phyloP scores from a whole-genome alignment of 768 basidiomycete genomes.

The Agaricus sinodeliciosus region DNA sequence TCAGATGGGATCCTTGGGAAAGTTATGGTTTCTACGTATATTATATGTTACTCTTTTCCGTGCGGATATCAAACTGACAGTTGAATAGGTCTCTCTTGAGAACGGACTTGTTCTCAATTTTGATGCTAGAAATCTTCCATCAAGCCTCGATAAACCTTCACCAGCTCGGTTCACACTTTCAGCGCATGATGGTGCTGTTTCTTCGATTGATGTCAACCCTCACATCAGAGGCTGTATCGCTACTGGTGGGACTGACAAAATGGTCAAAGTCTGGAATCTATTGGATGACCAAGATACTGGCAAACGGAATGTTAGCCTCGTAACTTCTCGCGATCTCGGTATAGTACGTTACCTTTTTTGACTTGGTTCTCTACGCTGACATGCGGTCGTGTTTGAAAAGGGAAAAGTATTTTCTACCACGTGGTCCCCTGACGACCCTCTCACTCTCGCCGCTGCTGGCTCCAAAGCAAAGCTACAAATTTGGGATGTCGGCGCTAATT shows the following conservation, averaged over 20 bases:
- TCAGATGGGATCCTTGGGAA: conserved; percentile 97
- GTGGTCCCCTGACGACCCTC: conserved; percentile 92
- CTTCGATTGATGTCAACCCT: conserved; percentile 86
- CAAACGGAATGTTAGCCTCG: conserved; percentile 75
- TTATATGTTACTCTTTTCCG: conserved; percentile 2
- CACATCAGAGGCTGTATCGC: conserved; percentile 86
- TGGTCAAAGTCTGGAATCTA: conserved; percentile 96
- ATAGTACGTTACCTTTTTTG: conserved; percentile 49
- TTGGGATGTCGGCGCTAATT: conserved; percentile 89
- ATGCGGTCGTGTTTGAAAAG: conserved; percentile 30
- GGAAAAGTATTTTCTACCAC: conserved; percentile 92
- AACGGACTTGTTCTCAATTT: conserved; percentile 92
- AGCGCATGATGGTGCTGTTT: conserved; percentile 89
- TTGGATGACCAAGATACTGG: conserved; percentile 53
- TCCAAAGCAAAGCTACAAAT: conserved; percentile 91
- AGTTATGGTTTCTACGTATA: conserved; percentile 79
- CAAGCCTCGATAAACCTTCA: conserved; percentile 54
- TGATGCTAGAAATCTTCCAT: conserved; percentile 79
- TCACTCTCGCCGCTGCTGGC: conserved; percentile 91
- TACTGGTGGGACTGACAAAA: conserved; percentile 92
- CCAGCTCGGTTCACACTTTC: conserved; percentile 82
- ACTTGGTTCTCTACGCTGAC: background rate
- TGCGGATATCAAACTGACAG: background rate
- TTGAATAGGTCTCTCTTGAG: conserved; percentile 78
- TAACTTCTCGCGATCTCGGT: conserved; percentile 83